A percentile compares a stretch with the other conserved stretches of the same genome.
Evolutionary conservation across 2,329 filamentous ascomycete genomes (phyloP).

Genomic region (Elsinoe batatas): DNA sequence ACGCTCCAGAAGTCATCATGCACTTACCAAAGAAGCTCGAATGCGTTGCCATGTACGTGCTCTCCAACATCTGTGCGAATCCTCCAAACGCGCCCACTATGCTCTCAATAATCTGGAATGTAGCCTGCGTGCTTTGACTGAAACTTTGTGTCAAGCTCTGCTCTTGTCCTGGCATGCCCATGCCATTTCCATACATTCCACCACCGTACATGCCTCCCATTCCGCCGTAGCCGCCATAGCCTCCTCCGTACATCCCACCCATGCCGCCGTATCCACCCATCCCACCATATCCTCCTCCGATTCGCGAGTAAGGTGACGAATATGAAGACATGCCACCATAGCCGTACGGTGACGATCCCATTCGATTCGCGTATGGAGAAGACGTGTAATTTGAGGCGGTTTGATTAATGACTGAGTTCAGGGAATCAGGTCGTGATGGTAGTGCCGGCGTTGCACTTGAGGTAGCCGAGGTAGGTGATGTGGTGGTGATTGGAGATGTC

Average conservation of each 20-base stretch:
- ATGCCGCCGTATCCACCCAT: conserved; percentile 31
- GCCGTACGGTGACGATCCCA: conserved; percentile 46
- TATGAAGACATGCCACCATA: conserved; percentile 38
- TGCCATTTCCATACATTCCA: conserved; percentile 32
- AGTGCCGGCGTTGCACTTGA: conserved; percentile 51
- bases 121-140: conserved; percentile 87
- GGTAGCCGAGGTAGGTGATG: conserved; percentile 30
- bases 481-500: conserved; percentile 34
- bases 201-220: conserved; percentile 22
- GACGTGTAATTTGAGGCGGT: conserved; percentile 73
- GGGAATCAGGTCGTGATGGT: conserved; percentile 68
- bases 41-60: conserved; percentile 98
- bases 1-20: conserved; percentile 1
- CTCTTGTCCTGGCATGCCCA: conserved; percentile 66
- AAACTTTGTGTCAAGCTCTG: conserved; percentile 94
- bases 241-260: conserved; percentile 34
- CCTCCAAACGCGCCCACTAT: conserved; percentile 94
- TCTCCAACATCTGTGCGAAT: conserved; percentile 98
- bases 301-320: conserved; percentile 45
- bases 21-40: conserved; percentile 90
- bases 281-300: conserved; percentile 33
- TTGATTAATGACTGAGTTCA: conserved; percentile 72
- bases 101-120: conserved; percentile 96
- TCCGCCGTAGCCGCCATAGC: conserved; percentile 25
- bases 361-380: conserved; percentile 25